Conservation (phyloP, 2,329 filamentous ascomycete genomes). For the Neodidymelliopsis sp. region DNA sequence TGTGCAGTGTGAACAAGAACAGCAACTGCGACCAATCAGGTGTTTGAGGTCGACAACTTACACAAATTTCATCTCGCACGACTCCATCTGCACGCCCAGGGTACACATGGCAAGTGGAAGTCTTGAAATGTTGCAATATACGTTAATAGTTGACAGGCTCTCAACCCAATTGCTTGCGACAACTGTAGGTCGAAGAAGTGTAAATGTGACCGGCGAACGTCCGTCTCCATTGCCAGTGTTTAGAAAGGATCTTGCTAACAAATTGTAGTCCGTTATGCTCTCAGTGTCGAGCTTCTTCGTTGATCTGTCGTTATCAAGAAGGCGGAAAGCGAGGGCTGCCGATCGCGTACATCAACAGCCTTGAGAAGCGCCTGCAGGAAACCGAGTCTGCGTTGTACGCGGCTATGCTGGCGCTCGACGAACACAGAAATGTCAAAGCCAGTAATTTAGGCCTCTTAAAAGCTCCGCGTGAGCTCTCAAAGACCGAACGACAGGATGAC, state of each 20-base stretch:
- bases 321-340: conserved; percentile 38
- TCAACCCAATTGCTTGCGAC: conserved; percentile 38
- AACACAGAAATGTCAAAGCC: conserved; percentile 4
- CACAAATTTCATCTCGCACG: background rate
- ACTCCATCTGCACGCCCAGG: too few relatives aligned
- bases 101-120: too few relatives aligned
- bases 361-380: conserved; percentile 35
- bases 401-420: conserved; percentile 21
- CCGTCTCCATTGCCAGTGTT: background rate
- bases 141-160: conserved; percentile 7
- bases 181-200: conserved; percentile 38
- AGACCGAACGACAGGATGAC: conserved; percentile 32
- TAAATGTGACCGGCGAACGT: conserved; percentile 39
- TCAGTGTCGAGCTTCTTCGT: conserved; percentile 26
- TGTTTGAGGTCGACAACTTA: background rate
- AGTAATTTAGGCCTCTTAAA: background rate
- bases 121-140: too few relatives aligned
- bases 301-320: conserved; percentile 32
- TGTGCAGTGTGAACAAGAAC: background rate
- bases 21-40: background rate
- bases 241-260: background rate
- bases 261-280: conserved; percentile 32
- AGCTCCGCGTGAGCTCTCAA: conserved; percentile 23
- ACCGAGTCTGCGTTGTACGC: conserved; percentile 34
- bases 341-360: conserved; percentile 33